Conservation (phyloP, 495 filamentous ascomycete genomes). For the Xylaria curta region DNA sequence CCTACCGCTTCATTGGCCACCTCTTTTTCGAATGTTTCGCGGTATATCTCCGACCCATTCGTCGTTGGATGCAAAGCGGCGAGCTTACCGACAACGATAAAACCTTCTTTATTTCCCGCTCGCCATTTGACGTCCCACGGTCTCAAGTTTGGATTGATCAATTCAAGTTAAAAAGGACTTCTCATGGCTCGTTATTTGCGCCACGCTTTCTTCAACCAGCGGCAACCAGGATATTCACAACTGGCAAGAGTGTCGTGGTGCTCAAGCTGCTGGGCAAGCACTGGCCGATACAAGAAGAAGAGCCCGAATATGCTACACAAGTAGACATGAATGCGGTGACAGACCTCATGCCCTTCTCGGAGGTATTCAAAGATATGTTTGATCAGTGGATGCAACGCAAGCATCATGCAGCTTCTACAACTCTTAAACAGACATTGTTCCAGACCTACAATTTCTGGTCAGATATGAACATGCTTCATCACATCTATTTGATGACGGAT, state of each 20-base stretch:
- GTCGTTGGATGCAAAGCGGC: constrained; percentile 85
- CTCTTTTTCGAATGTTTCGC: constrained; percentile 86
- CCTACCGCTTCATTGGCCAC: constrained; percentile 65
- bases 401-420: constrained; percentile 68
- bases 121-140: constrained; percentile 61
- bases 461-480: constrained; percentile 70
- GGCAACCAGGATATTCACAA: constrained; percentile 74
- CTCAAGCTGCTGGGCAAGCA: constrained; percentile 67
- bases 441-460: constrained; percentile 69
- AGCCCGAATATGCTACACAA: constrained; percentile 32
- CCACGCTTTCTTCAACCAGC: constrained; percentile 76
- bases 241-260: constrained; percentile 88
- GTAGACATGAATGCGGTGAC: constrained; percentile 65
- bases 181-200: constrained; percentile 63
- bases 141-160: constrained; percentile 77
- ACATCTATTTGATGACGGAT: constrained; percentile 76
- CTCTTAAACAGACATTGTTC: constrained; percentile 70
- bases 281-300: constrained; percentile 30
- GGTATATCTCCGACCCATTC: constrained; percentile 80
- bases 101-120: constrained; percentile 75
- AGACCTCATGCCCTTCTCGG: constrained; percentile 73
- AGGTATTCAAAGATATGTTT: constrained; percentile 73
- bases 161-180: constrained; percentile 66
- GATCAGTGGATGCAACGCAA: constrained; percentile 73
- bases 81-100: constrained; percentile 66